phyloP scores from a whole-genome alignment of 345 rosid genomes.

The Heritiera fomes region DNA sequence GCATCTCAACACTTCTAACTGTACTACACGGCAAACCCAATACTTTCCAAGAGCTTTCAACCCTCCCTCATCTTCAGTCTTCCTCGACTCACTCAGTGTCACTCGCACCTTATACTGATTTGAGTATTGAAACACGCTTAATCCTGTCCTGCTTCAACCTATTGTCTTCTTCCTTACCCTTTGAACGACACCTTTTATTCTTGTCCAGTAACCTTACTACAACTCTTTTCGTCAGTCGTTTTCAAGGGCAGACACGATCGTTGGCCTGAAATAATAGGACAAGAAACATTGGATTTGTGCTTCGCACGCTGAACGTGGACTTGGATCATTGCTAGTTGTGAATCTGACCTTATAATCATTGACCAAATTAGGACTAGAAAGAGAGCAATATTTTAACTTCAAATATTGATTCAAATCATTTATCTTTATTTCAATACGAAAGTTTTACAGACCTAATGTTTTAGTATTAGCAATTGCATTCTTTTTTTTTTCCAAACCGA shows the following conservation, averaged over 20 bases:
- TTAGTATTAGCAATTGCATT: background rate
- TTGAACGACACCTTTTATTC: background rate
- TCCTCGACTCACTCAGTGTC: too few relatives aligned
- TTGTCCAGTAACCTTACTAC: background rate
- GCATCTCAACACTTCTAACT: too few relatives aligned
- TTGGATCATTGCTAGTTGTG: background rate
- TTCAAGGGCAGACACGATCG: conserved; percentile 12
- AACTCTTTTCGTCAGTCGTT: background rate
- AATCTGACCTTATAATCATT: background rate
- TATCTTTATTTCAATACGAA: too few relatives aligned
- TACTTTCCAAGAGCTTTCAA: too few relatives aligned
- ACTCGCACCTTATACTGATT: too few relatives aligned
- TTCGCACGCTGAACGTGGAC: background rate
- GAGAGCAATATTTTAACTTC: too few relatives aligned
- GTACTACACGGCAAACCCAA: too few relatives aligned
- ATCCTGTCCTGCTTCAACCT: background rate
- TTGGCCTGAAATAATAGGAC: background rate
- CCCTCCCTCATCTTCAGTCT: too few relatives aligned
- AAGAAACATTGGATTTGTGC: background rate
- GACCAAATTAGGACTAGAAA: too few relatives aligned
- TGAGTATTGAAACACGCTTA: too few relatives aligned
- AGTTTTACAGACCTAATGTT: too few relatives aligned
- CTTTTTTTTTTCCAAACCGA: background rate
- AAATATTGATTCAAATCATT: too few relatives aligned
- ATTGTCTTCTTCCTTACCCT: background rate